Evolutionary conservation across 2,329 filamentous ascomycete species (phyloP).

Genomic region (Talaromyces sp.): DNA sequence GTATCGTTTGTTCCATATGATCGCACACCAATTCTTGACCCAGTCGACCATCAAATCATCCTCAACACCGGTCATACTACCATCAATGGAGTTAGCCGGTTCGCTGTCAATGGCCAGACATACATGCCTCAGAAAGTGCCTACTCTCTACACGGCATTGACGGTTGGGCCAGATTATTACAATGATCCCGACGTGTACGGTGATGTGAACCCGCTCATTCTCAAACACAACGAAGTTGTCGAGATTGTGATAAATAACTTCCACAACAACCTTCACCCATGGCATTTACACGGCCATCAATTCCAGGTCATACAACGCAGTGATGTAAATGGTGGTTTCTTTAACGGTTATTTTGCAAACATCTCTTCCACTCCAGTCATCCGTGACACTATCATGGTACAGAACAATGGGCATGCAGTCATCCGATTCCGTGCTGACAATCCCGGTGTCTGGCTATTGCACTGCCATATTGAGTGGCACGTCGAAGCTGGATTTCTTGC

Average conservation of each 20-base stretch:
- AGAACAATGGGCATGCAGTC: conserved; percentile 31
- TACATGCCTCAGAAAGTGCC: conserved; percentile 74
- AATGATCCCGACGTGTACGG: conserved; percentile 63
- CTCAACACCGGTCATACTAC: conserved; percentile 60
- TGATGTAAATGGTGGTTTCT: conserved; percentile 26
- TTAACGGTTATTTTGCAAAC: conserved; percentile 26
- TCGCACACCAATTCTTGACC: conserved; percentile 26
- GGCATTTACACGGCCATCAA: conserved; percentile 54
- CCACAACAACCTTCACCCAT: conserved; percentile 42
- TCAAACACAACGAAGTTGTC: conserved; percentile 56
- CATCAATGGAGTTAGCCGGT: conserved; percentile 59
- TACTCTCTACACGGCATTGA: conserved; percentile 71
- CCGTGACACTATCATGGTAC: conserved; percentile 36
- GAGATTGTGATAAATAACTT: conserved; percentile 38
- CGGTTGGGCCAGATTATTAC: conserved; percentile 51
- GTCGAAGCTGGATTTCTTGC: conserved; percentile 31
- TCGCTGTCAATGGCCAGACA: conserved; percentile 73
- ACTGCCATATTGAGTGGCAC: conserved; percentile 40
- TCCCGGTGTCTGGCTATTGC: conserved; percentile 33
- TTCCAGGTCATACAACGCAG: conserved; percentile 44
- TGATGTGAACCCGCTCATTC: conserved; percentile 61
- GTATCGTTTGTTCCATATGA: conserved; percentile 27
- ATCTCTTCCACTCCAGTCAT: conserved; percentile 28
- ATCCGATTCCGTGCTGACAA: conserved; percentile 37
- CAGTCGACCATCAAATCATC: conserved; percentile 31